phyloP scores from a whole-genome alignment of 805 yeast genomes.

The Candida coquimbonensis region DNA sequence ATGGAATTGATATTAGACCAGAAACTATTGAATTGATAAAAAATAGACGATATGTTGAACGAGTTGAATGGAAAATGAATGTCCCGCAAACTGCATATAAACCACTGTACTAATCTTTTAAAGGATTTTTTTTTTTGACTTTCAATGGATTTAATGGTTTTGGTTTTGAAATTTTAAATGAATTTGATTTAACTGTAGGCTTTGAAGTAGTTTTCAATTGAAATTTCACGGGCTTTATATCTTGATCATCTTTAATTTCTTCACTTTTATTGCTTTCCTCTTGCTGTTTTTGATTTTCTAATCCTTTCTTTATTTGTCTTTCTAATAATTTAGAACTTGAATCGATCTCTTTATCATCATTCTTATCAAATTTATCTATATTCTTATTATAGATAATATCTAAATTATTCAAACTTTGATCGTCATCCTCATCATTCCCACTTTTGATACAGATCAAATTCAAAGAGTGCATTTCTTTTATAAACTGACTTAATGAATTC shows the following conservation, averaged over 20 bases:
- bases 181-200: conserved; percentile 5
- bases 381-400: conserved; percentile 45
- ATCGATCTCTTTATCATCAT: conserved; percentile 34
- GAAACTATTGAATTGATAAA: conserved; percentile 17
- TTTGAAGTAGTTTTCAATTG: conserved; percentile 9
- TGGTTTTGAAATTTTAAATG: conserved; percentile 16
- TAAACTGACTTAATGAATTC: conserved; percentile 61
- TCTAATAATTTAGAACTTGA: conserved; percentile 35
- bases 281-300: conserved; percentile 8
- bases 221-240: conserved; percentile 9
- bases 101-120: conserved; percentile 5
- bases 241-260: not conserved
- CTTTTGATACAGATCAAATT: conserved; percentile 48
- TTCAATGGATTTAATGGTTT: conserved; percentile 10
- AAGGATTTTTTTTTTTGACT: not conserved
- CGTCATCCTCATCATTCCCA: conserved; percentile 24
- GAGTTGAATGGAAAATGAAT: conserved; percentile 17
- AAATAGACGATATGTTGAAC: conserved; percentile 6
- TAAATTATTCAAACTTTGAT: conserved; percentile 31
- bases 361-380: conserved; percentile 35
- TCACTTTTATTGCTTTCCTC: not conserved
- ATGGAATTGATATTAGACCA: conserved; percentile 17
- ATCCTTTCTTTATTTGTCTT: conserved; percentile 46
- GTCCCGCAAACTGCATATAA: conserved; percentile 12
- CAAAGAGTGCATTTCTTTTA: conserved; percentile 48